Evolutionary conservation across 2,329 filamentous ascomycete genomes (phyloP).

Genomic region (Cadophora sp.): DNA sequence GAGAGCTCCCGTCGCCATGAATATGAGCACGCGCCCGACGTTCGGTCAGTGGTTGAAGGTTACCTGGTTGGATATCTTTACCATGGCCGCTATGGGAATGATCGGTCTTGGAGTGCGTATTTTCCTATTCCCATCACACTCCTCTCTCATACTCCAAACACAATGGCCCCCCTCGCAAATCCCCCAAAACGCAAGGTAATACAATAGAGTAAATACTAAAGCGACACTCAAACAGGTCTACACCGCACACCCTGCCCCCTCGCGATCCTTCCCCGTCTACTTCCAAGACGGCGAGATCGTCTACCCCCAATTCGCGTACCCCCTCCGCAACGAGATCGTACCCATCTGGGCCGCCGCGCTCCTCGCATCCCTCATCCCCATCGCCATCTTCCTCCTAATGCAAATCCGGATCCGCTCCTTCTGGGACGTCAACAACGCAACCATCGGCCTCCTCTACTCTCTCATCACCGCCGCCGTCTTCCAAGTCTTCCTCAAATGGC

Average conservation of each 20-base stretch:
- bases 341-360: constrained; percentile 75
- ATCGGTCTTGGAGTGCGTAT: constrained; percentile 68
- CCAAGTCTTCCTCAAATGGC: constrained; percentile 78
- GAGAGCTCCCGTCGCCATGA: constrained; percentile 35
- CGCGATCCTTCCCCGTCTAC: constrained; percentile 72
- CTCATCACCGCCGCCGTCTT: constrained; percentile 76
- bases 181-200: neutral
- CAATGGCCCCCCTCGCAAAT: neutral
- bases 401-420: constrained; percentile 73
- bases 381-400: constrained; percentile 67
- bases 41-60: constrained; percentile 75
- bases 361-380: constrained; percentile 68
- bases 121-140: neutral
- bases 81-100: constrained; percentile 70
- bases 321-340: constrained; percentile 72
- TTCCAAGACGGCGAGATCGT: constrained; percentile 73
- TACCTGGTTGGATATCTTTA: constrained; percentile 71
- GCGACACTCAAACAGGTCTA: constrained; percentile 58
- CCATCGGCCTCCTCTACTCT: constrained; percentile 72
- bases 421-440: constrained; percentile 75
- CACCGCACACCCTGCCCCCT: constrained; percentile 68
- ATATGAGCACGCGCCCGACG: constrained; percentile 59
- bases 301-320: constrained; percentile 74
- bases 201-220: neutral
- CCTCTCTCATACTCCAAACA: neutral